phyloP scores from a whole-genome alignment of 2,329 filamentous ascomycete genomes.

The Ceratocystis alfenasii region DNA sequence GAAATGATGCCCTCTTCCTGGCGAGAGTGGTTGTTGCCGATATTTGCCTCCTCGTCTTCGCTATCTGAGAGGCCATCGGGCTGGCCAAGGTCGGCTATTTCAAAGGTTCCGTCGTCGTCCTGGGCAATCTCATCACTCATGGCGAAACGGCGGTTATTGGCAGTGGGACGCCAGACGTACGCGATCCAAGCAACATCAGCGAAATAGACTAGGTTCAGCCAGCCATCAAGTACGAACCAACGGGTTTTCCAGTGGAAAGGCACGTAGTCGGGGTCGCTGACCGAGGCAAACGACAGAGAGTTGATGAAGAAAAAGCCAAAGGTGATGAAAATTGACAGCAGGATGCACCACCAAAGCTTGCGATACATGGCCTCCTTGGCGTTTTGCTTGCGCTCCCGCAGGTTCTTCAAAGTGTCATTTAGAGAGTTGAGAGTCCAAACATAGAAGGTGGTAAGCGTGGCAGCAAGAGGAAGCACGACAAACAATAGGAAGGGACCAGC shows the following conservation, averaged over 20 bases:
- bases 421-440: constrained; percentile 97
- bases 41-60: constrained; percentile 39
- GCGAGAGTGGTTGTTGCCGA: constrained; percentile 19
- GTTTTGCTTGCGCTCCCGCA: constrained; percentile 87
- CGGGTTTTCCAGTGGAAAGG: constrained; percentile 94
- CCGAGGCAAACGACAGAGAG: constrained; percentile 84
- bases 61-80: constrained; percentile 49
- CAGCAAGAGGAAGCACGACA: constrained; percentile 83
- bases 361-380: constrained; percentile 94
- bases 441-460: constrained; percentile 89
- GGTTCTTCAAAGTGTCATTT: constrained; percentile 87
- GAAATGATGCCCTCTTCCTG: constrained; percentile 17
- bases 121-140: constrained; percentile 99
- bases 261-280: constrained; percentile 75
- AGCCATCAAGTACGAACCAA: constrained; percentile 96
- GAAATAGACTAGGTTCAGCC: constrained; percentile 93
- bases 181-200: constrained; percentile 86
- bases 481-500: constrained; percentile 81
- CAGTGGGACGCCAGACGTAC: constrained; percentile 91
- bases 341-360: constrained; percentile 96
- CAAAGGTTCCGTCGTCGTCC: constrained; percentile 90
- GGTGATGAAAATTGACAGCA: constrained; percentile 84
- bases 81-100: constrained; percentile 83
- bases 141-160: constrained; percentile 91
- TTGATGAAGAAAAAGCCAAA: constrained; percentile 99